Percentiles rank a stretch among this genome's conserved stretches.
Evolutionary conservation across 129 eudicot genomes (phyloP).

Genomic region (Escallonia herrerae): DNA sequence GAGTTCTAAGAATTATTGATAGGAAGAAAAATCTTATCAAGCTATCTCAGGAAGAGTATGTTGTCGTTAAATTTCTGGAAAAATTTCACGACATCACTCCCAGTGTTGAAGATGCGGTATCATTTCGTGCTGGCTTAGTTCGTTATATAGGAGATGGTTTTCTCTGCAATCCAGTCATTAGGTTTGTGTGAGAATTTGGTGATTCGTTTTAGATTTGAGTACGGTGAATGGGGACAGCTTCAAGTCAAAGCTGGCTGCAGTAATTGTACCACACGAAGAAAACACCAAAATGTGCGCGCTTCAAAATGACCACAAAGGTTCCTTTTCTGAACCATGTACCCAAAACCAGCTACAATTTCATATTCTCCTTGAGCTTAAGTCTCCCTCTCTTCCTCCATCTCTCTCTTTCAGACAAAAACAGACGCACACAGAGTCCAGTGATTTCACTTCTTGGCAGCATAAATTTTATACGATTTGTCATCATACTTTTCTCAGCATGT

Average conservation of each 20-base stretch:
- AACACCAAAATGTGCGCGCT: conserved; percentile 66
- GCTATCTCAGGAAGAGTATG: conserved; percentile 95
- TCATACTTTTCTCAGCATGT: no score
- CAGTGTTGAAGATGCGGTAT: conserved; percentile 70
- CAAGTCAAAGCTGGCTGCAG: conserved; percentile 90
- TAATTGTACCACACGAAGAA: conserved; percentile 77
- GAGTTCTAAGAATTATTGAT: conserved; percentile 66
- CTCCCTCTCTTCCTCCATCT: conserved; percentile 11
- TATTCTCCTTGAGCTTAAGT: conserved; percentile 57
- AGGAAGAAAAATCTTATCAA: conserved; percentile 86
- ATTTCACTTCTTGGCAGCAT: no score
- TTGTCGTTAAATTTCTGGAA: conserved; percentile 80
- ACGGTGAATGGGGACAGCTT: conserved; percentile 90
- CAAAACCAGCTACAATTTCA: conserved; percentile 42
- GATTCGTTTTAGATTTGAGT: conserved; percentile 57
- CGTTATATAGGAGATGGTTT: no score
- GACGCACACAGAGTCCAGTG: no score
- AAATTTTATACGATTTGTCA: no score
- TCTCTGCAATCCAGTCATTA: no score
- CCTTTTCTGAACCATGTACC: conserved; percentile 44
- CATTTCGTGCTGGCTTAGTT: not conserved
- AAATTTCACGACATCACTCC: conserved; percentile 72
- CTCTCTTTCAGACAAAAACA: no score
- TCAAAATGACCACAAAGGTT: conserved; percentile 41
- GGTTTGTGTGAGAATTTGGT: no score